phyloP scores from a whole-genome alignment of 345 rosid genomes.

The Hevea brasiliensis region DNA sequence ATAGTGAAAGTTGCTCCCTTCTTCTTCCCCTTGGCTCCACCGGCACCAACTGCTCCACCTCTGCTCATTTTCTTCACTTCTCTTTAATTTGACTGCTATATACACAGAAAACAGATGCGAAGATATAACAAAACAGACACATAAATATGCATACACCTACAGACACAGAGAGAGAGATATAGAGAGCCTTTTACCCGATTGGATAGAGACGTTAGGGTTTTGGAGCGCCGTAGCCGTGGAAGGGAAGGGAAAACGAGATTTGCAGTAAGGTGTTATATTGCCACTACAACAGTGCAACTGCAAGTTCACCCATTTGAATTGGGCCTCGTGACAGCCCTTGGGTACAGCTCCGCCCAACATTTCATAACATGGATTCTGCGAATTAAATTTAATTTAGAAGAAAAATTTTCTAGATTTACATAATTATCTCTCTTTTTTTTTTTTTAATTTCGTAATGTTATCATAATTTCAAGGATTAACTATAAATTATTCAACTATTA shows the following conservation, averaged over 20 bases:
- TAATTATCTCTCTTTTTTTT: too few species aligned
- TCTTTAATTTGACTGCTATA: not conserved
- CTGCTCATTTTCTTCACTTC: slow-evolving; percentile 12
- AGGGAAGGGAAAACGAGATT: not conserved
- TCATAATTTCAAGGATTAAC: too few species aligned
- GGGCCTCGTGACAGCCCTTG: too few species aligned
- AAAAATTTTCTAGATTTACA: too few species aligned
- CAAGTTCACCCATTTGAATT: too few species aligned
- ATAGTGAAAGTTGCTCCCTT: slow-evolving; percentile 60
- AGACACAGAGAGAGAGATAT: not conserved
- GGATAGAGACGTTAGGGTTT: not conserved
- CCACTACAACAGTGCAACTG: too few species aligned
- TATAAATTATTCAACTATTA: too few species aligned
- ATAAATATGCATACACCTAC: not conserved
- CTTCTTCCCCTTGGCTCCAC: slow-evolving; percentile 52
- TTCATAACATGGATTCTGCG: too few species aligned
- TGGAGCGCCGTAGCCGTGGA: slow-evolving; percentile 10
- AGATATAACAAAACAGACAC: too few species aligned
- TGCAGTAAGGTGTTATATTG: not conserved
- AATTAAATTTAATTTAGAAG: too few species aligned
- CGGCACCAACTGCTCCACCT: slow-evolving; percentile 21
- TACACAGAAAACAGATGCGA: not conserved
- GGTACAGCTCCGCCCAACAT: too few species aligned
- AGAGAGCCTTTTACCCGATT: not conserved
- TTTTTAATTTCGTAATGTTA: too few species aligned